Percentiles rank a stretch among this genome's conserved stretches.
Evolutionary conservation across 2,329 filamentous ascomycete genomes (phyloP).

Genomic region (Tolypocladium guangdongense): DNA sequence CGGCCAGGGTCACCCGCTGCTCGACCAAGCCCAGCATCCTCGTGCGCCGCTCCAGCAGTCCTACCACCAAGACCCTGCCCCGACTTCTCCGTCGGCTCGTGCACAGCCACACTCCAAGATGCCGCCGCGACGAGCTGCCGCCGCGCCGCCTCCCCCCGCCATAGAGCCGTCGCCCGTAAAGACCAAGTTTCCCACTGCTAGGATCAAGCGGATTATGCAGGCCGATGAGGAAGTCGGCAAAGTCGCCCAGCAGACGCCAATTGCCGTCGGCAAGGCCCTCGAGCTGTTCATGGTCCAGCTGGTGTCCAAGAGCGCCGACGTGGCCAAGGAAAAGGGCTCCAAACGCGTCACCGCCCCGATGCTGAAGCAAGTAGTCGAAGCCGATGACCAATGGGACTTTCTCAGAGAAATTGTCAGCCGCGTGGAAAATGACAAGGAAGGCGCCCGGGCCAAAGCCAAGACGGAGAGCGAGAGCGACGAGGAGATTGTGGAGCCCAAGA

Average conservation of each 20-base stretch:
- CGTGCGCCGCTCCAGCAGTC: background rate
- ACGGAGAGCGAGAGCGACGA: constrained; percentile 43
- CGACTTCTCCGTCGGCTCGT: background rate
- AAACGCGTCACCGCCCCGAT: constrained; percentile 86
- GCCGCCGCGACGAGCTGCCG: constrained; percentile 21
- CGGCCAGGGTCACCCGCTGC: background rate
- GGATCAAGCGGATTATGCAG: constrained; percentile 99
- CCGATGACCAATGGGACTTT: constrained; percentile 91
- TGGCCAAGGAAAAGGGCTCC: constrained; percentile 71
- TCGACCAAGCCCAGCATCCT: background rate
- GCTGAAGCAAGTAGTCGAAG: constrained; percentile 81
- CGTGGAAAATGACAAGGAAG: constrained; percentile 51
- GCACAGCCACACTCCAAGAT: constrained; percentile 13
- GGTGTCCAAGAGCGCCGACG: constrained; percentile 75
- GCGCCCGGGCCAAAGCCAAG: constrained; percentile 30
- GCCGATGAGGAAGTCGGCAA: constrained; percentile 98
- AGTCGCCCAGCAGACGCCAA: constrained; percentile 93
- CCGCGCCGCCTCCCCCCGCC: constrained; percentile 22
- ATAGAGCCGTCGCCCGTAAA: constrained; percentile 63
- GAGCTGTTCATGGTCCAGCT: constrained; percentile 97
- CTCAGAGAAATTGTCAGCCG: constrained; percentile 81
- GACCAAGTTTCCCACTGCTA: constrained; percentile 92
- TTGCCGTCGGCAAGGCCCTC: constrained; percentile 88
- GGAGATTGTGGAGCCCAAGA: constrained; percentile 35
- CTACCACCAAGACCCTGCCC: constrained; percentile 1